Conservation (phyloP, 1,139 yeast genomes). For the Protomyces gravidus region DNA sequence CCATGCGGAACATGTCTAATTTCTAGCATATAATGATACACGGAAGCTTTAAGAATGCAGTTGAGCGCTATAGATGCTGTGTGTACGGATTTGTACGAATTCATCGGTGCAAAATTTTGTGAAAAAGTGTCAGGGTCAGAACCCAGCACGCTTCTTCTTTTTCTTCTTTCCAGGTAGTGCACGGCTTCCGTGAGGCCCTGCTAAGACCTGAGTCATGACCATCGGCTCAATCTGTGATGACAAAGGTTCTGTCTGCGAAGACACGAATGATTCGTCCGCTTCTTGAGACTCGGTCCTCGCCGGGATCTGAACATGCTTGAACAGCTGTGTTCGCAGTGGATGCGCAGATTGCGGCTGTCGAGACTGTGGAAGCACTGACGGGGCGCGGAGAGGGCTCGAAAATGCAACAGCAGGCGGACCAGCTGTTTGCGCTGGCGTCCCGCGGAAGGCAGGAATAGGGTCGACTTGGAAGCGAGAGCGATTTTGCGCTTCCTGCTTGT, state of each 20-base stretch:
- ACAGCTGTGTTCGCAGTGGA: background rate
- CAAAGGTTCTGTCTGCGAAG: background rate
- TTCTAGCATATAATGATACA: constrained; percentile 15
- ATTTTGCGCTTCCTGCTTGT: background rate
- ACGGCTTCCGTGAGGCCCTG: background rate
- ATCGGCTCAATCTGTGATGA: background rate
- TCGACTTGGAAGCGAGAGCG: background rate
- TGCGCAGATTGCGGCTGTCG: background rate
- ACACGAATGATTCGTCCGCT: background rate
- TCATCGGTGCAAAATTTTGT: background rate
- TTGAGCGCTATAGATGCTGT: background rate
- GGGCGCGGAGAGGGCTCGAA: background rate
- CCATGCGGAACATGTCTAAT: constrained; percentile 41
- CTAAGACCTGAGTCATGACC: background rate
- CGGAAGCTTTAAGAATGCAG: background rate
- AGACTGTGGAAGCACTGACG: background rate
- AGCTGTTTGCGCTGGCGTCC: background rate
- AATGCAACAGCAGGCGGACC: background rate
- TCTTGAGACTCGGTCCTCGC: background rate
- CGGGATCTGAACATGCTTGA: background rate
- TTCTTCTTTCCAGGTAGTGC: background rate
- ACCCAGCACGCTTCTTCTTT: background rate
- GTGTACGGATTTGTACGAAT: too few species aligned
- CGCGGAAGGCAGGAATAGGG: background rate
- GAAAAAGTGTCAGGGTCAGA: background rate